Percentiles rank a stretch among this genome's conserved stretches.
Evolutionary conservation across 2,329 filamentous ascomycete species (phyloP).

Genomic region (Nigrospora osmanthi): DNA sequence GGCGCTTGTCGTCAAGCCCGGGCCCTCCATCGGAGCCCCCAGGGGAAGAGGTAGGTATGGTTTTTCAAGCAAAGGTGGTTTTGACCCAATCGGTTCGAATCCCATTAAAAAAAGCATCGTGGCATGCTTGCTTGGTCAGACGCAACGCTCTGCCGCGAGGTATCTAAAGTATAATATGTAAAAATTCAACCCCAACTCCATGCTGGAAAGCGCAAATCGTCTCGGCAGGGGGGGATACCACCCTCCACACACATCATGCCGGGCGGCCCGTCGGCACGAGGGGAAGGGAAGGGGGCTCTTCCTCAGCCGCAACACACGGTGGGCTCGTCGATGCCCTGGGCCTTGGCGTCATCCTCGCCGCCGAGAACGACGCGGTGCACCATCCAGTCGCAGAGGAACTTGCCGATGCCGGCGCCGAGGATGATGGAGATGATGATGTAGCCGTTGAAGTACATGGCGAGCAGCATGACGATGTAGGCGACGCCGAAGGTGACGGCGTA

Average conservation of each 20-base stretch:
- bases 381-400: conserved; percentile 48
- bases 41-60: no score
- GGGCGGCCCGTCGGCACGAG: neutral
- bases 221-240: no score
- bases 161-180: neutral
- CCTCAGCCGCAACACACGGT: conserved; percentile 36
- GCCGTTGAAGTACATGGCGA: conserved; percentile 38
- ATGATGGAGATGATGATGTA: conserved; percentile 36
- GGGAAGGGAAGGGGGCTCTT: no score
- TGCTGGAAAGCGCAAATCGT: neutral
- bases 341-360: conserved; percentile 8
- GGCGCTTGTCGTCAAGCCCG: no score
- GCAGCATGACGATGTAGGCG: conserved; percentile 35
- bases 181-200: neutral
- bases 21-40: no score
- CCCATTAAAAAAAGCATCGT: no score
- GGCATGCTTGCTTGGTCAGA: no score
- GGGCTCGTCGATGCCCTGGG: conserved; percentile 32
- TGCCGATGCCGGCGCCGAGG: conserved; percentile 40
- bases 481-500: conserved; percentile 31
- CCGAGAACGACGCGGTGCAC: conserved; percentile 30
- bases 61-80: no score
- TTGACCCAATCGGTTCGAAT: no score
- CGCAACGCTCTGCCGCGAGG: neutral
- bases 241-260: neutral